Percentiles rank a stretch among this genome's conserved stretches.
These are phyloP conservation scores for Pestalotiopsis sp. DNA, from an alignment of 2,329 filamentous ascomycete species.

Conservation along the genomic window DNA sequence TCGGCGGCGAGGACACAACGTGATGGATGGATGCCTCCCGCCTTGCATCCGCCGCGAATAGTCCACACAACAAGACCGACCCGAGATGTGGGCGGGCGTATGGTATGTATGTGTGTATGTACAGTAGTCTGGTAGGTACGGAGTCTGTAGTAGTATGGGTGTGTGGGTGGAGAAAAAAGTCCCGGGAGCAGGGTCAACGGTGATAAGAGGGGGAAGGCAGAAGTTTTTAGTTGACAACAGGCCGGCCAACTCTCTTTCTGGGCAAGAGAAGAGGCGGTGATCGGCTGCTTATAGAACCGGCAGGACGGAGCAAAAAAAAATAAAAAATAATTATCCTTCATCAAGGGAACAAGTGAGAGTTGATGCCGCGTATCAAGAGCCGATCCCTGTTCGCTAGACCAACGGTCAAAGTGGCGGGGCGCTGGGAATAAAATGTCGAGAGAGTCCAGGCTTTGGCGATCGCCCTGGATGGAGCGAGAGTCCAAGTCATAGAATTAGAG, in stretches of 20 bases:
- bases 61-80: not conserved
- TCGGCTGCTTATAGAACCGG: not conserved
- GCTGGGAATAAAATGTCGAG: slow-evolving; percentile 2
- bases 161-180: not conserved
- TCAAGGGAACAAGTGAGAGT: not conserved
- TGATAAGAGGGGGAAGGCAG: not conserved
- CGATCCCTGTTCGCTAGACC: not conserved
- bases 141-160: not conserved
- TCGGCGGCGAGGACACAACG: not conserved
- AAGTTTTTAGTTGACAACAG: not conserved
- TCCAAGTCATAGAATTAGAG: not conserved
- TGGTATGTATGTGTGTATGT: not conserved
- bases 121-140: not conserved
- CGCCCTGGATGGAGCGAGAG: not conserved
- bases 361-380: not conserved
- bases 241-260: not conserved
- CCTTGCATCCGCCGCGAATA: not conserved
- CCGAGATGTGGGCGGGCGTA: not conserved
- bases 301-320: not conserved
- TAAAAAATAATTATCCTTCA: not conserved
- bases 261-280: not conserved
- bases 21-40: not conserved
- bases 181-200: not conserved
- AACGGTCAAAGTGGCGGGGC: slow-evolving; percentile 3
- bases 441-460: not conserved